Base-by-base conservation (phyloP, 2,329 filamentous ascomycete species). In the Trichoderma koningii region DNA sequence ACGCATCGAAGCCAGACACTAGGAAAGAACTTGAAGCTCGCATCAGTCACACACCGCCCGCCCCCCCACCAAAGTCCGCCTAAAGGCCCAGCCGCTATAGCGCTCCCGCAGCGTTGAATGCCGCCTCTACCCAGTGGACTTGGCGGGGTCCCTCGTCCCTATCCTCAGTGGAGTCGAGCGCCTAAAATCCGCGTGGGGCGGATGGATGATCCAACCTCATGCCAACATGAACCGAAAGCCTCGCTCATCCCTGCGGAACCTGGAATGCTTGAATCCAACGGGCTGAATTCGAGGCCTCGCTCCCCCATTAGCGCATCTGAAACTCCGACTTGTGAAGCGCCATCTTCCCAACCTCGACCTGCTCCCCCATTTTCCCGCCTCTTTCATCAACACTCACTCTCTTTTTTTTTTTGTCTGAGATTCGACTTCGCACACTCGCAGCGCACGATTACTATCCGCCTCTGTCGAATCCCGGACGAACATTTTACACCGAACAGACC, bases 31-130 rank as follows among this genome's bases (percentile, higher is more conserved):
- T 3, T 23, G 42, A 30, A 52, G 55, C 21, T 52, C 47, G 14
- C 30, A 65, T 42, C 63, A 65, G 63, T 65, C 63, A 65, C 47
- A 65, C 63, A 47, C 42, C 48, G 38, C 48, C 59, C 51, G 51
- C 64, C 64, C 30, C 30, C 64, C 56, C 51, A 45, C 55, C 34
- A 42, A 44, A 38, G 34, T 56, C 52, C 53, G 52, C 62, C 62
- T 45, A 19, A 47, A 57, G 51, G 30, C 44, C 21, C 21, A 52
- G 15, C 21, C 47, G 19, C 45, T 34, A 44, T 42, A 56, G 63
- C 55, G 23, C 47, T 34, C 34, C 41, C 19, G 28, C 45, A 52
- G 55, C 63, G 63, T 38, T 44, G 47, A 64, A 48, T 52, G 47
- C n/a, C 34, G 34, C 50, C 38, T 28, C 19, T 30, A 14, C 15